phyloP scores from a whole-genome alignment of 2,329 filamentous ascomycete genomes.

The Nothophaeocryptopus gaeumannii region DNA sequence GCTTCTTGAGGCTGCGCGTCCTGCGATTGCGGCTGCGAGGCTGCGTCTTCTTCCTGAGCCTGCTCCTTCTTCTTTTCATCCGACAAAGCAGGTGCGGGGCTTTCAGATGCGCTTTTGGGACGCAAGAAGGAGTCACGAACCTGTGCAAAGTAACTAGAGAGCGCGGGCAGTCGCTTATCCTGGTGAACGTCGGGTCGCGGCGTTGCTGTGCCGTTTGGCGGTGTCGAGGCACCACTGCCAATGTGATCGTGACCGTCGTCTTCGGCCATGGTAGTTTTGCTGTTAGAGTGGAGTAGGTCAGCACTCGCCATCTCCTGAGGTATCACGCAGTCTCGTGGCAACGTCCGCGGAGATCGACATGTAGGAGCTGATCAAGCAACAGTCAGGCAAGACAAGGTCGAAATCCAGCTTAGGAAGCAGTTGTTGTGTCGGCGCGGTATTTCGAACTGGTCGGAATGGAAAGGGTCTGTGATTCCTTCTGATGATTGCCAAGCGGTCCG shows the following conservation, averaged over 20 bases:
- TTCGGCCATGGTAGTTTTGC: slow-evolving; percentile 37
- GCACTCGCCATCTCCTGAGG: slow-evolving; percentile 26
- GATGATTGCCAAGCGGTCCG: no score
- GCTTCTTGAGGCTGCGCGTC: slow-evolving; percentile 6
- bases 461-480: no score
- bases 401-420: slow-evolving; percentile 1
- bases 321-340: slow-evolving; percentile 16
- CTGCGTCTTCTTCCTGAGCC: slow-evolving; percentile 10
- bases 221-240: slow-evolving; percentile 76
- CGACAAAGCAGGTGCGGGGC: slow-evolving; percentile 35
- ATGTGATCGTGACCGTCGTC: slow-evolving; percentile 74
- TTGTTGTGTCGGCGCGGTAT: background rate
- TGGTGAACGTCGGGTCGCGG: slow-evolving; percentile 81
- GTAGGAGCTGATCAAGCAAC: slow-evolving; percentile 8
- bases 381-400: background rate
- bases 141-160: slow-evolving; percentile 96
- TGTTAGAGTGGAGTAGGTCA: slow-evolving; percentile 26
- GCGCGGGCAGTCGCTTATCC: slow-evolving; percentile 92
- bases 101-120: slow-evolving; percentile 23
- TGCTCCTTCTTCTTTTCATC: slow-evolving; percentile 15
- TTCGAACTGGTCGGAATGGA: no score
- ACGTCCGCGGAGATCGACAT: slow-evolving; percentile 16
- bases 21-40: slow-evolving; percentile 15
- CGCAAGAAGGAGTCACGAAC: slow-evolving; percentile 77
- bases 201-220: slow-evolving; percentile 79